These are phyloP conservation scores for Exophiala sp. DNA, from an alignment of 2,329 filamentous ascomycete genomes.

Conservation along the genomic window DNA sequence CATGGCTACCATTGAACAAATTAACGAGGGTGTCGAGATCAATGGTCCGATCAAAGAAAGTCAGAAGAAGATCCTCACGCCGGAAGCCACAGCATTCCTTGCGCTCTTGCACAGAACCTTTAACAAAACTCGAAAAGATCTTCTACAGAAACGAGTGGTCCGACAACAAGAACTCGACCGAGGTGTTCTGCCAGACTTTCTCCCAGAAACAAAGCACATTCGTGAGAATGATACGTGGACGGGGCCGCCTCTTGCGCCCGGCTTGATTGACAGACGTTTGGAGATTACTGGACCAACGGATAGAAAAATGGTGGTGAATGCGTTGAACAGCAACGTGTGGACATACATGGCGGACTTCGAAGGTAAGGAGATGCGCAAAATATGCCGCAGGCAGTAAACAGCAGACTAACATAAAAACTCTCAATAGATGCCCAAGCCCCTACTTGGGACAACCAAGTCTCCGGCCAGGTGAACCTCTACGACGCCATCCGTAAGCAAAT, in stretches of 20 bases:
- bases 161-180: slow-evolving; percentile 92
- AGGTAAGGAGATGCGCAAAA: slow-evolving; percentile 54
- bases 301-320: slow-evolving; percentile 98
- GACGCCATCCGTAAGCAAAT: slow-evolving; percentile 90
- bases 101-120: slow-evolving; percentile 93
- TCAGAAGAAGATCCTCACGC: too few relatives aligned
- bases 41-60: slow-evolving; percentile 73
- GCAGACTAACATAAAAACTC: background rate
- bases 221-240: slow-evolving; percentile 93
- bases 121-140: slow-evolving; percentile 79
- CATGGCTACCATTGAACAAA: slow-evolving; percentile 69
- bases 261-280: slow-evolving; percentile 85
- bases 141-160: slow-evolving; percentile 79
- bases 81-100: slow-evolving; percentile 86
- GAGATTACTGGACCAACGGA: slow-evolving; percentile 98
- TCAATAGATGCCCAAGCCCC: slow-evolving; percentile 81
- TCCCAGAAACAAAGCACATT: slow-evolving; percentile 92
- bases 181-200: slow-evolving; percentile 84
- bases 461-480: slow-evolving; percentile 95
- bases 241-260: slow-evolving; percentile 85
- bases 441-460: slow-evolving; percentile 99
- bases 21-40: slow-evolving; percentile 85
- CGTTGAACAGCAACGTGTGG: slow-evolving; percentile 91
- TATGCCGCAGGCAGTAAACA: background rate
- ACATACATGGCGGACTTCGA: slow-evolving; percentile 99